Percentiles rank a stretch among this genome's conserved stretches.
phyloP scores from a whole-genome alignment of 805 yeast genomes.

The Cyberlindnera misumaiensis region DNA sequence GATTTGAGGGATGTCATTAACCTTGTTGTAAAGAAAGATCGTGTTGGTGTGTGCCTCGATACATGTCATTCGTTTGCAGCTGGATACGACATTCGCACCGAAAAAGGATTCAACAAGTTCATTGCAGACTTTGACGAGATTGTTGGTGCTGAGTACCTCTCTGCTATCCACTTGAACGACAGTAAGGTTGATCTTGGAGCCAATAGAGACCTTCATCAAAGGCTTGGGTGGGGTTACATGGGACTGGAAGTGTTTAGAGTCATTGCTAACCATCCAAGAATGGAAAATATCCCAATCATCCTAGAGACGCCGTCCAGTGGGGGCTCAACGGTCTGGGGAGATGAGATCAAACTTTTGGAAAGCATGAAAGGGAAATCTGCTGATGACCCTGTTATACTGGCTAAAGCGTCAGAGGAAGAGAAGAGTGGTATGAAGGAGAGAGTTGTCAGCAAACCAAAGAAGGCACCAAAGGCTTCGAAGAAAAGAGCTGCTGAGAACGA shows the following conservation, averaged over 20 bases:
- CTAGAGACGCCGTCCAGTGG: conserved; percentile 80
- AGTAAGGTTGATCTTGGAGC: conserved; percentile 92
- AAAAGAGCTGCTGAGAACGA: conserved; percentile 1
- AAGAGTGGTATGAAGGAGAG: conserved; percentile 63
- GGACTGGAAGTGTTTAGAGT: conserved; percentile 81
- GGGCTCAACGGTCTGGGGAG: conserved; percentile 63
- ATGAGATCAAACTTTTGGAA: conserved; percentile 75
- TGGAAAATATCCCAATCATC: conserved; percentile 67
- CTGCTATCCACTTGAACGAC: conserved; percentile 86
- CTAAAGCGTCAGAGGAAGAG: conserved; percentile 42
- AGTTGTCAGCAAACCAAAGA: conserved; percentile 45
- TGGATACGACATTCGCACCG: conserved; percentile 78
- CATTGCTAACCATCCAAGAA: conserved; percentile 59
- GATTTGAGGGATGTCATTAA: conserved; percentile 74
- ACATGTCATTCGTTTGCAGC: conserved; percentile 97
- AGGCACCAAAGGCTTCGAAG: conserved; percentile 30
- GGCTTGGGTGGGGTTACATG: conserved; percentile 80
- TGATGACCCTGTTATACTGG: conserved; percentile 50
- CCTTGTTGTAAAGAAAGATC: conserved; percentile 65
- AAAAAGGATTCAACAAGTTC: conserved; percentile 51
- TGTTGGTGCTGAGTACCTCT: conserved; percentile 68
- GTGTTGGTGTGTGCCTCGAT: conserved; percentile 95
- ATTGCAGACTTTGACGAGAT: conserved; percentile 70
- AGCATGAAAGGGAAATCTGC: conserved; percentile 59
- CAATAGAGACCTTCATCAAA: conserved; percentile 86